Evolutionary conservation across 1,284 basidiomycete genomes (phyloP).

Genomic region (Inonotus obliquus): DNA sequence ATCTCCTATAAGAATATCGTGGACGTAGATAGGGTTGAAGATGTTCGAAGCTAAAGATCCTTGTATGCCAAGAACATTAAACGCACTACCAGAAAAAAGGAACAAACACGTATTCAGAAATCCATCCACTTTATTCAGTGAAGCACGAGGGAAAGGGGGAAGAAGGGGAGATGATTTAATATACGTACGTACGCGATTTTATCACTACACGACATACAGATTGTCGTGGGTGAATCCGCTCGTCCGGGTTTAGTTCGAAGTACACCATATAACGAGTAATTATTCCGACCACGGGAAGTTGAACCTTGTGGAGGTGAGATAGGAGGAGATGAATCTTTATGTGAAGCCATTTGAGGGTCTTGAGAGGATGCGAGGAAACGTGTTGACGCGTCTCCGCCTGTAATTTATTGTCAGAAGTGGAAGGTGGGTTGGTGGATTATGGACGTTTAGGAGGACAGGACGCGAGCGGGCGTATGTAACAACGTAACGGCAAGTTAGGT

Average conservation of each 20-base stretch:
- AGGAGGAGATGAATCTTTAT: conserved; percentile 50
- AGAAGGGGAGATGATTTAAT: too few relatives aligned
- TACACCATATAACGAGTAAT: conserved; percentile 69
- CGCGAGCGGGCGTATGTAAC: neutral
- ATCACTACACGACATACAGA: conserved; percentile 87
- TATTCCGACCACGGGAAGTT: conserved; percentile 70
- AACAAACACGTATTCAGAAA: neutral
- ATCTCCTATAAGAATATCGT: conserved; percentile 65
- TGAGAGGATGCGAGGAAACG: conserved; percentile 69
- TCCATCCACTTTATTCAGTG: too few relatives aligned
- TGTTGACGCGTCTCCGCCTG: conserved; percentile 90
- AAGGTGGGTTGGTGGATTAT: too few relatives aligned
- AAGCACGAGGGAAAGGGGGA: too few relatives aligned
- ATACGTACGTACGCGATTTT: conserved; percentile 62
- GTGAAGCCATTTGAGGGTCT: conserved; percentile 59
- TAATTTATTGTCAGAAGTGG: too few relatives aligned
- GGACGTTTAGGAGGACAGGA: neutral
- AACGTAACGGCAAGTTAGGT: neutral
- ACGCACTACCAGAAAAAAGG: conserved; percentile 32
- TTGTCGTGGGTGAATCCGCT: conserved; percentile 75
- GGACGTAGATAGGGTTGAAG: conserved; percentile 62
- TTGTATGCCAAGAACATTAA: conserved; percentile 81
- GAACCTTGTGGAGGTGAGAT: conserved; percentile 32
- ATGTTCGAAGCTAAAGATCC: conserved; percentile 65
- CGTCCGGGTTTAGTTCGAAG: conserved; percentile 89